These are phyloP conservation scores for Penicillium digitatum DNA, from an alignment of 2,329 filamentous ascomycete species.

Conservation along the genomic window DNA sequence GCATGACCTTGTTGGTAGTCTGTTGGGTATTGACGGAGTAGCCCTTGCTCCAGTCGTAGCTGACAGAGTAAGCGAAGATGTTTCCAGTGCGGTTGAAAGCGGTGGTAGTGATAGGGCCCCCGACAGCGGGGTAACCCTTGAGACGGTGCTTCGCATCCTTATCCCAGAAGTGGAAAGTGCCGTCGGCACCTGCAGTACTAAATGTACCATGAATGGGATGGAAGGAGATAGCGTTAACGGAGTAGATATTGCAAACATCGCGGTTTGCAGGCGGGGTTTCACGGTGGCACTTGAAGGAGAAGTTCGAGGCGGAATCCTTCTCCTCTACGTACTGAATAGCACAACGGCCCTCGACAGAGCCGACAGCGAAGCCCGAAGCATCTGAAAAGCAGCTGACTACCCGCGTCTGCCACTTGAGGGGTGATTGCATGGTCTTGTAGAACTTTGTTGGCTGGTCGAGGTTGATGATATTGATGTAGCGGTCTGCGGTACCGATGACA, in stretches of 20 bases:
- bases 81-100: slow-evolving; percentile 84
- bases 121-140: slow-evolving; percentile 81
- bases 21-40: slow-evolving; percentile 76
- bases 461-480: slow-evolving; percentile 94
- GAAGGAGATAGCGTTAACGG: slow-evolving; percentile 96
- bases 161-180: slow-evolving; percentile 78
- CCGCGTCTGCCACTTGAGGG: slow-evolving; percentile 96
- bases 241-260: slow-evolving; percentile 83
- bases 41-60: slow-evolving; percentile 98
- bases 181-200: slow-evolving; percentile 90
- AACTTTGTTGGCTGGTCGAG: slow-evolving; percentile 82
- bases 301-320: slow-evolving; percentile 86
- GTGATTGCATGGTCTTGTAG: slow-evolving; percentile 94
- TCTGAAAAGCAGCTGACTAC: slow-evolving; percentile 94
- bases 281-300: slow-evolving; percentile 98
- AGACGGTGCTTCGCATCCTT: slow-evolving; percentile 84
- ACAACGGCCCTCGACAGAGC: slow-evolving; percentile 93
- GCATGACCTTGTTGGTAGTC: slow-evolving; percentile 72
- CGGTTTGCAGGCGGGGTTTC: slow-evolving; percentile 61
- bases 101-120: slow-evolving; percentile 82
- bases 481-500: slow-evolving; percentile 87
- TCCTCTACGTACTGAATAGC: slow-evolving; percentile 98
- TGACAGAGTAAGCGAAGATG: slow-evolving; percentile 84
- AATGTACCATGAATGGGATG: slow-evolving; percentile 97
- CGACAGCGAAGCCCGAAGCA: slow-evolving; percentile 85